Evolutionary conservation across 2,329 filamentous ascomycete species (phyloP).

Genomic region (Hirsutella minnesotensis): DNA sequence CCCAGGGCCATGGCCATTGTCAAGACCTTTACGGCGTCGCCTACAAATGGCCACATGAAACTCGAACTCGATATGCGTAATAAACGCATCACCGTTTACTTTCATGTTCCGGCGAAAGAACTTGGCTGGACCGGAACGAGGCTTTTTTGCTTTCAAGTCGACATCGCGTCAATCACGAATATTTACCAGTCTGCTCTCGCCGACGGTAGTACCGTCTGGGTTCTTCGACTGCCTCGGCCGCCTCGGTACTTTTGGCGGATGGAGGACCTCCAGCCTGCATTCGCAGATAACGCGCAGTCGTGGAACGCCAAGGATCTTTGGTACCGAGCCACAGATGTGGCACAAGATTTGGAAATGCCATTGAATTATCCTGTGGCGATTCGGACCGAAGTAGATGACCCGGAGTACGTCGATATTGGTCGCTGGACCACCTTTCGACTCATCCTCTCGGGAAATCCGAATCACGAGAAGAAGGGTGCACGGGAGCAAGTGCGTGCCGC

Average conservation of each 20-base stretch:
- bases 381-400: conserved; percentile 19
- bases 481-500: conserved; percentile 30
- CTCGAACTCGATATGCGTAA: conserved; percentile 18
- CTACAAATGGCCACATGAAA: conserved; percentile 7
- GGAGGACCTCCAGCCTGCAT: conserved; percentile 18
- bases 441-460: conserved; percentile 19
- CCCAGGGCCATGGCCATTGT: conserved; percentile 47
- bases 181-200: conserved; percentile 21
- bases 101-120: conserved; percentile 12
- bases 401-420: conserved; percentile 36
- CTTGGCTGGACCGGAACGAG: conserved; percentile 6
- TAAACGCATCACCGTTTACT: conserved; percentile 18
- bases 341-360: conserved; percentile 19
- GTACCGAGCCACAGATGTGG: conserved; percentile 36
- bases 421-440: conserved; percentile 45
- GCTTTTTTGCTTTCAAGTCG: conserved; percentile 29
- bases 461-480: conserved; percentile 9
- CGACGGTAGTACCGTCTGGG: conserved; percentile 22
- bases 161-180: conserved; percentile 32
- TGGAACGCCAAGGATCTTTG: conserved; percentile 34
- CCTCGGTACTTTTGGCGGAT: conserved; percentile 33
- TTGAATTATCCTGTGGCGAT: conserved; percentile 25
- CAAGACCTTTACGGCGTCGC: conserved; percentile 19
- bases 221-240: conserved; percentile 37
- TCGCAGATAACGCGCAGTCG: conserved; percentile 14